Base-by-base conservation (phyloP, 345 rosid genomes). In the Hevea brasiliensis region DNA sequence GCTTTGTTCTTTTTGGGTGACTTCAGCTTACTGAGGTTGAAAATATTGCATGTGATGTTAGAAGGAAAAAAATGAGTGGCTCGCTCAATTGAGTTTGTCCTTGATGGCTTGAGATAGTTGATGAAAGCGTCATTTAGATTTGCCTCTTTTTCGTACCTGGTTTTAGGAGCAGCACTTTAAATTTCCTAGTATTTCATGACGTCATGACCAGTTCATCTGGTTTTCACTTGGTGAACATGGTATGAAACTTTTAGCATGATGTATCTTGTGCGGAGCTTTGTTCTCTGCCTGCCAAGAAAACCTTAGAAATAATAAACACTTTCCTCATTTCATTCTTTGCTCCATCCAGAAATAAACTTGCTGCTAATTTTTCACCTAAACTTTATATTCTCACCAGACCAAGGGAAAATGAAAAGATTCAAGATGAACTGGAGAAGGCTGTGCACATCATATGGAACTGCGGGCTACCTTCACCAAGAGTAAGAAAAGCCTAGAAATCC, bases 361-460 rank as follows among this genome's bases (percentile, higher is more conserved):
- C 7, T 35, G 10, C 23, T 32, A 41, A 37, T 63, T 2, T 45
- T 35, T 70, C 21, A 14, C 27, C 21, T 9, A 32, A 35, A 51
- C n/a, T 44, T 17, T 14, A 11, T 56, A n/a, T 70, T 54, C 23
- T 74, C 35, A 48, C 53, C 85, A 94, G 98, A 81, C 94, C 96
- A 65, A 89, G 85, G 75, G 89, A 90, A 72, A 90, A 94, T 62
- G 91, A 88, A 65, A 89, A 71, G 42, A 76, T 83, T 69, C 78
- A 84, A 71, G 85, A 85, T 57, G 89, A 87, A 78, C 72, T 94
- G 75, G 96, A 86, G 78, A 91, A 87, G 78, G 98, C 97, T 15
- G 89, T 94, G n/a, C 86, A 85, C n/a, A 79, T 94, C 72, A 91
- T 94, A 67, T 94, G 98, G 97, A 88, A 87, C 74, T 92, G 96